Base-by-base conservation (phyloP, 169 alveolate genomes). In the Eimeria maxima region DNA sequence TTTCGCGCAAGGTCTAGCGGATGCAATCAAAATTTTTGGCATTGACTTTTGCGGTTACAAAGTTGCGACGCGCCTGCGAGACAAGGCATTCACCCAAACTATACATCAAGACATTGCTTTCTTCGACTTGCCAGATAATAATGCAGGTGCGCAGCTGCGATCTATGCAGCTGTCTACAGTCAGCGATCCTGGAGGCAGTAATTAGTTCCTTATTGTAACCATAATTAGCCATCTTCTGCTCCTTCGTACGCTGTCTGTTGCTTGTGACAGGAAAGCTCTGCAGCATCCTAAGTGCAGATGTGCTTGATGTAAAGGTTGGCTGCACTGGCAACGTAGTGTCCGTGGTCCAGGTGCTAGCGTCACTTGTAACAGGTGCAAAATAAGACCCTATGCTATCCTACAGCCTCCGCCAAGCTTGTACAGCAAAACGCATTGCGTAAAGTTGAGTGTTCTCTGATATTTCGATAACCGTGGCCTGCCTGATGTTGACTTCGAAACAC, bases 261-360 rank as follows among this genome's bases (percentile, higher is more conserved):
- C 24, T 81, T 24, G 50, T 53, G 8, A 6, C 90, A 81, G 90
- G 90, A 38, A 81, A 81, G 11, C 45, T 81, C n/a, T 81, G 73
- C 90, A 47, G 73, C 71, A 90, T 73, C 44, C 84, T 90, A 76
- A 69, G 89, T 16, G 81, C 95, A n/a, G 95, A 90, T 63, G 95
- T 90, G 80, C 95, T 90, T 29, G 76, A 69, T 16, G 95, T 90
- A 29, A 90, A 90, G 90, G 76, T 60, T 33, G 95, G 95, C 20
- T 69, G 95, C 65, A 69, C 89, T 55, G 95, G 95, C 76, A 90
- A 90, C 80, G 89, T 80, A 4, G 84, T 90, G 44, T 55, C 95
- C 33, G 44, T 90, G 47, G 88, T 53, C 38, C 89, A 67, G 45
- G 76, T 57, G 20, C 14, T 71, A 20, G 53, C 95, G 2, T 81